Conservation (phyloP, 129 eudicot species). For the Flaveria trinervia region DNA sequence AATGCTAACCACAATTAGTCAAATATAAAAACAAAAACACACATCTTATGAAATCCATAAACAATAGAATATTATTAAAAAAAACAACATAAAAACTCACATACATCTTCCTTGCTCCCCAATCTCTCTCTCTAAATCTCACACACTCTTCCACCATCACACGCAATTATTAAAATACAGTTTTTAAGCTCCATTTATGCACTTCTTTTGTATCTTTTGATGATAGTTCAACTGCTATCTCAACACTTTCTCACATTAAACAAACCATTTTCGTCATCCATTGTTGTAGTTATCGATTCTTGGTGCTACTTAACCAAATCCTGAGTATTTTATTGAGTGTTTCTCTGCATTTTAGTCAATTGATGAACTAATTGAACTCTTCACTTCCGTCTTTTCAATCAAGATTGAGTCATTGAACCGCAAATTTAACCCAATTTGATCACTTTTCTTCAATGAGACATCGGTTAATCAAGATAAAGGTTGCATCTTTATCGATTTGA, state of each 20-base stretch:
- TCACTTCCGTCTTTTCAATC: conserved; percentile 5
- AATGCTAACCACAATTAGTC: not conserved
- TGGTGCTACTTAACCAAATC: too few relatives aligned
- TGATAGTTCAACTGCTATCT: conserved; percentile 37
- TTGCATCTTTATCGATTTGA: conserved; percentile 41
- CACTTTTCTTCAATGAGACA: conserved; percentile 35
- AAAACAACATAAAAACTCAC: not conserved
- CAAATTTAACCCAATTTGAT: conserved; percentile 15
- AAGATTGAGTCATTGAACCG: too few relatives aligned
- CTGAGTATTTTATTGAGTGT: too few relatives aligned
- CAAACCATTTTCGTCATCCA: conserved; percentile 18
- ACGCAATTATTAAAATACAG: conserved; percentile 34
- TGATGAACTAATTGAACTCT: conserved; percentile 15
- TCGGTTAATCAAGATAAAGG: conserved; percentile 33
- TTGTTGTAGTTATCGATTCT: not conserved
- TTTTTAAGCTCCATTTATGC: conserved; percentile 30
- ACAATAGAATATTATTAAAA: too few relatives aligned
- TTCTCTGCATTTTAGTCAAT: too few relatives aligned
- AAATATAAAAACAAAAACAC: conserved; percentile 6
- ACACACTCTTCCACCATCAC: conserved; percentile 25
- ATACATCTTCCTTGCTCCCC: not conserved
- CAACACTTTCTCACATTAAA: conserved; percentile 13
- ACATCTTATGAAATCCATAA: not conserved
- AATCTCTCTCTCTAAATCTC: not conserved
- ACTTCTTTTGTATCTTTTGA: conserved; percentile 24